Evolutionary conservation across 371 early-diverging fungal species (phyloP).

Genomic region (Saksenaea oblongispora): DNA sequence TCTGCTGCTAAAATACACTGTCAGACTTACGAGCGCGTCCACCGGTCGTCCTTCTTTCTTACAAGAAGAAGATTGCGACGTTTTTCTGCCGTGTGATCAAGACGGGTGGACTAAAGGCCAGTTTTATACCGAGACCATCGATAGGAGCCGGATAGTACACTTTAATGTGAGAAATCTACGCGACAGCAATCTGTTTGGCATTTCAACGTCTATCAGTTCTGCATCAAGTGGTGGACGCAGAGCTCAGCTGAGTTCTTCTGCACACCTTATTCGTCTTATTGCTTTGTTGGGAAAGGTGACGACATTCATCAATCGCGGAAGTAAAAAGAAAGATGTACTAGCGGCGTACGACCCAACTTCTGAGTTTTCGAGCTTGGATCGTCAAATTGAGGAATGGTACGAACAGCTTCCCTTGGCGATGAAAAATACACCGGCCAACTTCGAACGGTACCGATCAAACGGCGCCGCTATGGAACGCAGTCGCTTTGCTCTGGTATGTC

Average conservation of each 20-base stretch:
- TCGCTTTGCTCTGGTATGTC: constrained; percentile 26
- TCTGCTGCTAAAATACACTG: not conserved
- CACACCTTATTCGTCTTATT: constrained; percentile 22
- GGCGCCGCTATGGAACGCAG: constrained; percentile 11
- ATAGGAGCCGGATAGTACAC: constrained; percentile 23
- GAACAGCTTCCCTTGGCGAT: constrained; percentile 41
- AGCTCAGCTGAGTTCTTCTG: constrained; percentile 18
- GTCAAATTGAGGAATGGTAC: constrained; percentile 45
- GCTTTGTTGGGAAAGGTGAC: constrained; percentile 50
- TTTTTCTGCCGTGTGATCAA: constrained; percentile 57
- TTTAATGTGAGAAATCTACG: constrained; percentile 27
- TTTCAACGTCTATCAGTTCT: constrained; percentile 17
- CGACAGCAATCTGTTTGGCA: constrained; percentile 33
- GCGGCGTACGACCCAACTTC: constrained; percentile 44
- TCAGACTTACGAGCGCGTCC: constrained; percentile 41
- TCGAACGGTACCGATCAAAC: constrained; percentile 13
- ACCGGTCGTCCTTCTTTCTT: constrained; percentile 58
- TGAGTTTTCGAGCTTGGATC: constrained; percentile 47
- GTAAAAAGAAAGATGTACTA: constrained; percentile 26
- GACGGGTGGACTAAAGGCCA: constrained; percentile 41
- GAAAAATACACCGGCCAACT: constrained; percentile 46
- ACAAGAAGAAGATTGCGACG: constrained; percentile 58
- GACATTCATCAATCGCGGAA: constrained; percentile 49
- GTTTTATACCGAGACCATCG: constrained; percentile 41
- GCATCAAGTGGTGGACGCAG: not conserved